These are phyloP conservation scores for Pseudogymnoascus sp. DNA, from an alignment of 2,329 filamentous ascomycete species.

Conservation along the genomic window DNA sequence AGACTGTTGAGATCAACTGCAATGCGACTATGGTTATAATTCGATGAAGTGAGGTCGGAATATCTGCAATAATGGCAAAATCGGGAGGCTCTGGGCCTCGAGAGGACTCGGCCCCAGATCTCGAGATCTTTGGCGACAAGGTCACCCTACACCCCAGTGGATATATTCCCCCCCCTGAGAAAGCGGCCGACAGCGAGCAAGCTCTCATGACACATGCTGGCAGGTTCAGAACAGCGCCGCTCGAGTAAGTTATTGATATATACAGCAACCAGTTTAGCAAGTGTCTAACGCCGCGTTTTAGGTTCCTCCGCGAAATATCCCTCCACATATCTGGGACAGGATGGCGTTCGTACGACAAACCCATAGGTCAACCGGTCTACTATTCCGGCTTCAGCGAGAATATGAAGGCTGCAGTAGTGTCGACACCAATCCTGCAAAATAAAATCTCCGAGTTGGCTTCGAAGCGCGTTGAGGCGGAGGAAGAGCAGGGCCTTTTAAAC, in stretches of 20 bases:
- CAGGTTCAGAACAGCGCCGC: slow-evolving; percentile 66
- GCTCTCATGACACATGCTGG: slow-evolving; percentile 76
- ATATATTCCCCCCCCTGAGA: slow-evolving; percentile 46
- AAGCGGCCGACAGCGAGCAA: slow-evolving; percentile 50
- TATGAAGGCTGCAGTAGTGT: slow-evolving; percentile 73
- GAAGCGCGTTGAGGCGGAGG: slow-evolving; percentile 66
- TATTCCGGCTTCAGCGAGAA: slow-evolving; percentile 87
- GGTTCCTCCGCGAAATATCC: slow-evolving; percentile 89
- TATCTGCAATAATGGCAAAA: slow-evolving; percentile 30
- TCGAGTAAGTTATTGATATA: slow-evolving; percentile 40
- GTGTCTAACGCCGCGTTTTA: slow-evolving; percentile 13
- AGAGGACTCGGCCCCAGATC: slow-evolving; percentile 58
- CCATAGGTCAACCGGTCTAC: slow-evolving; percentile 88
- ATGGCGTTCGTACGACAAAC: slow-evolving; percentile 88
- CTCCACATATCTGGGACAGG: slow-evolving; percentile 87
- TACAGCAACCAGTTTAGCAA: background rate
- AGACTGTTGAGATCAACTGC: background rate
- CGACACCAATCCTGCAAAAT: slow-evolving; percentile 63
- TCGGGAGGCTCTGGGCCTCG: slow-evolving; percentile 15
- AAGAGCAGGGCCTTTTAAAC: slow-evolving; percentile 62
- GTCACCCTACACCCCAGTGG: slow-evolving; percentile 69
- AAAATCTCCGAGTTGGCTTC: slow-evolving; percentile 73
- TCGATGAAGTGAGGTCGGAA: background rate
- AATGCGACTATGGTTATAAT: background rate
- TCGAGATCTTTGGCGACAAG: slow-evolving; percentile 67